phyloP scores from a whole-genome alignment of 2,329 filamentous ascomycete species.

The Ceratocystis smalleyi region DNA sequence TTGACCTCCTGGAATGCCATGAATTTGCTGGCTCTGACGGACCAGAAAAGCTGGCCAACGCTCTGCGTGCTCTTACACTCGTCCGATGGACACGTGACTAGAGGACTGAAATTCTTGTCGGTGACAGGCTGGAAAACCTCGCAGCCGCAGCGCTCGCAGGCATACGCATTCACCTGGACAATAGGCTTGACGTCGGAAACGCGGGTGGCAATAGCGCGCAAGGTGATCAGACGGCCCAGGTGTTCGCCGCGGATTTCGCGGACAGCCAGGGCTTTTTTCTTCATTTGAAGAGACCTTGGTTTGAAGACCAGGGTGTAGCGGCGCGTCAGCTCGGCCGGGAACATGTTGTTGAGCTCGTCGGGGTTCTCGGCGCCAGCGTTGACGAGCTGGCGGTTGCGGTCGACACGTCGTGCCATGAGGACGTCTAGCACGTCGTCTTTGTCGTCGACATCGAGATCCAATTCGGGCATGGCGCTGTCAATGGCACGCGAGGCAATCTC shows the following conservation, averaged over 20 bases:
- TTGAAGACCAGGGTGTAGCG: slow-evolving; percentile 96
- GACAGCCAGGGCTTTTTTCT: slow-evolving; percentile 62
- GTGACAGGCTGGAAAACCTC: slow-evolving; percentile 95
- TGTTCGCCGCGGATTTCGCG: slow-evolving; percentile 86
- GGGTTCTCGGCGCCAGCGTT: slow-evolving; percentile 53
- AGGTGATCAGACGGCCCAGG: slow-evolving; percentile 80
- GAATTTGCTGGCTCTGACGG: slow-evolving; percentile 92
- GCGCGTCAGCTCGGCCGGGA: slow-evolving; percentile 80
- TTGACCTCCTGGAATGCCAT: slow-evolving; percentile 96
- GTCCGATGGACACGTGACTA: slow-evolving; percentile 74
- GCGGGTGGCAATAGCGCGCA: slow-evolving; percentile 83
- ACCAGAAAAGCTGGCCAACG: slow-evolving; percentile 85
- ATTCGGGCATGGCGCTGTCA: slow-evolving; percentile 69
- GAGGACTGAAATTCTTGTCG: slow-evolving; percentile 76
- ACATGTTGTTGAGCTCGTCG: slow-evolving; percentile 55
- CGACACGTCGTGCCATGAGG: slow-evolving; percentile 80
- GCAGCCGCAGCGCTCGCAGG: slow-evolving; percentile 87
- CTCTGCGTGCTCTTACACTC: slow-evolving; percentile 82
- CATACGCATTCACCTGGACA: slow-evolving; percentile 95
- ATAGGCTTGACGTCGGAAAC: slow-evolving; percentile 96
- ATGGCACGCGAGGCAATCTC: slow-evolving; percentile 80
- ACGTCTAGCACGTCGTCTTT: slow-evolving; percentile 97
- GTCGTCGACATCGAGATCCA: slow-evolving; percentile 64
- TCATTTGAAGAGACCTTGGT: slow-evolving; percentile 58
- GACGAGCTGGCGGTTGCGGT: slow-evolving; percentile 63